These are phyloP conservation scores for Panicum miliaceum DNA, from an alignment of 176 grass and related monocot species.

Conservation along the genomic window DNA sequence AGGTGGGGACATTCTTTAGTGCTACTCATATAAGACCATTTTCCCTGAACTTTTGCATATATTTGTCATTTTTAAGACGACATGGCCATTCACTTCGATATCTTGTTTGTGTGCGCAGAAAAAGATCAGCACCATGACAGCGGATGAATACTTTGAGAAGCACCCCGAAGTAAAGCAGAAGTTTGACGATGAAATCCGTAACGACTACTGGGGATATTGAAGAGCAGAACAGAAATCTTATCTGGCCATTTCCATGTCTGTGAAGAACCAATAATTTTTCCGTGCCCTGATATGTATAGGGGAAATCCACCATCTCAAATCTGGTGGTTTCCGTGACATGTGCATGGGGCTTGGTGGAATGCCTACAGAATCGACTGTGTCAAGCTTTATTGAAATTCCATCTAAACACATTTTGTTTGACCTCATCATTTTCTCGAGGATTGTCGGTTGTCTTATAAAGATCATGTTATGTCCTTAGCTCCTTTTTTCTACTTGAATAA, in stretches of 20 bases:
- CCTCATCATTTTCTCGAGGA: slow-evolving; percentile 16
- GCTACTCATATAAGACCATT: neutral
- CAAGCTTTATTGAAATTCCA: slow-evolving; percentile 31
- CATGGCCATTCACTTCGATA: neutral
- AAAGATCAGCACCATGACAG: slow-evolving; percentile 94
- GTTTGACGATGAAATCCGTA: slow-evolving; percentile 89
- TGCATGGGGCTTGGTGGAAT: slow-evolving; percentile 38
- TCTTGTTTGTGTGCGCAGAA: slow-evolving; percentile 54
- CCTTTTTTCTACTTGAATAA: slow-evolving; percentile 43
- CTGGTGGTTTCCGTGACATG: slow-evolving; percentile 39
- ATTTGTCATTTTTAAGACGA: neutral
- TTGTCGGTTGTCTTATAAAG: neutral
- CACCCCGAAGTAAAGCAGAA: slow-evolving; percentile 77
- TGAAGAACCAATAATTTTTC: slow-evolving; percentile 50
- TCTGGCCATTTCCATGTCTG: slow-evolving; percentile 15
- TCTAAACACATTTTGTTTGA: slow-evolving; percentile 27
- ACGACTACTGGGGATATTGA: slow-evolving; percentile 94
- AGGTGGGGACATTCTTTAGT: slow-evolving; percentile 43
- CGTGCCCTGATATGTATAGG: slow-evolving; percentile 32
- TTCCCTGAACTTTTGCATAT: neutral
- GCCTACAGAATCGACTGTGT: slow-evolving; percentile 19
- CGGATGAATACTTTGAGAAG: slow-evolving; percentile 77
- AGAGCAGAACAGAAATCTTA: slow-evolving; percentile 19
- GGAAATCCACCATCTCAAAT: slow-evolving; percentile 19
- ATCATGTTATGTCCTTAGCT: slow-evolving; percentile 2